phyloP scores from a whole-genome alignment of 2,329 filamentous ascomycete genomes.

The Xylariaceae sp. region DNA sequence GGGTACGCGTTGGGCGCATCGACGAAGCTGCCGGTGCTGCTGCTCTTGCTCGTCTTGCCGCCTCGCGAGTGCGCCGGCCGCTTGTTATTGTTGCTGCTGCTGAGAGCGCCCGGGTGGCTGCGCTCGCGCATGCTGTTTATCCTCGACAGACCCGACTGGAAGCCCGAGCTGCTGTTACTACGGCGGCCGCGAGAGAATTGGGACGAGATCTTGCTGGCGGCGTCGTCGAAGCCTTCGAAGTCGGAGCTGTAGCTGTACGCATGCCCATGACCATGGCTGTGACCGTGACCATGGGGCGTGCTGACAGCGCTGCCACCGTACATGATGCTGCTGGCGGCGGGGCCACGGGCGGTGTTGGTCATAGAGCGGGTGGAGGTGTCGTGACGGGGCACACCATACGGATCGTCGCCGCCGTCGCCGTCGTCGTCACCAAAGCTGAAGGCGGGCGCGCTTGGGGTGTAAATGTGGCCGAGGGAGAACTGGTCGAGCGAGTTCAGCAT shows the following conservation, averaged over 20 bases:
- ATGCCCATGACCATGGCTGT: slow-evolving; percentile 33
- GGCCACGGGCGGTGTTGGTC: slow-evolving; percentile 26
- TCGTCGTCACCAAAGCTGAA: slow-evolving; percentile 35
- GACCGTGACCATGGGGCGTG: slow-evolving; percentile 11
- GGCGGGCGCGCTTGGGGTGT: slow-evolving; percentile 29
- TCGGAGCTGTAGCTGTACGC: slow-evolving; percentile 62
- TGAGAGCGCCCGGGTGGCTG: slow-evolving; percentile 35
- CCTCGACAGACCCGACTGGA: slow-evolving; percentile 56
- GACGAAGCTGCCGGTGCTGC: slow-evolving; percentile 56
- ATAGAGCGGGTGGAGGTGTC: slow-evolving; percentile 29
- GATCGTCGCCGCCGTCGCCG: slow-evolving; percentile 32
- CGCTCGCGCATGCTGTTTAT: slow-evolving; percentile 62
- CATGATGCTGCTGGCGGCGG: slow-evolving; percentile 21
- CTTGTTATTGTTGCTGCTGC: slow-evolving; percentile 23
- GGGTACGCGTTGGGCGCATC: slow-evolving; percentile 47
- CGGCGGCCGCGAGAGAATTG: slow-evolving; percentile 58
- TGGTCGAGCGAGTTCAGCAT: slow-evolving; percentile 93
- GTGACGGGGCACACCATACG: slow-evolving; percentile 23
- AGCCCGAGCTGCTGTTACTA: slow-evolving; percentile 79
- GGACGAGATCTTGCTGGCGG: slow-evolving; percentile 50
- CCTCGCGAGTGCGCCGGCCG: slow-evolving; percentile 52
- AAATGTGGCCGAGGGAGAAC: slow-evolving; percentile 57
- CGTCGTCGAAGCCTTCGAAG: slow-evolving; percentile 54
- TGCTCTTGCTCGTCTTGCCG: slow-evolving; percentile 69
- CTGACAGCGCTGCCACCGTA: slow-evolving; percentile 13